Evolutionary conservation across 2,329 filamentous ascomycete species (phyloP).

Genomic region (Diaporthe sp.): DNA sequence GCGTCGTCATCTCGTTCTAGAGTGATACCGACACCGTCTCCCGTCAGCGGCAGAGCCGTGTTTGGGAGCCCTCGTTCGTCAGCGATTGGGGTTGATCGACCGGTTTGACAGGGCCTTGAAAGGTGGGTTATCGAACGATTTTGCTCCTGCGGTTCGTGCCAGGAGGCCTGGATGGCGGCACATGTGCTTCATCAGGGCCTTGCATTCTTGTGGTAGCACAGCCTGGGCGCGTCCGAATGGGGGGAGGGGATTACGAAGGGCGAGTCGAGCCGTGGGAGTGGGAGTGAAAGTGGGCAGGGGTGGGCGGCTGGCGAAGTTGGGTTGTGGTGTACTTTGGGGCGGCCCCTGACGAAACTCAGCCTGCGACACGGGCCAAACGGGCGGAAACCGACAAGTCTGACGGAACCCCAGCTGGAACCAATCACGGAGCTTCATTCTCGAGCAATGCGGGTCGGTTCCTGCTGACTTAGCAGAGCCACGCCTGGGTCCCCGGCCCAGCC

Average conservation of each 20-base stretch:
- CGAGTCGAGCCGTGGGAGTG: constrained; percentile 10
- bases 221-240: constrained; percentile 1
- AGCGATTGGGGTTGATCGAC: constrained; percentile 47
- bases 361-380: constrained; percentile 31
- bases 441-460: not conserved
- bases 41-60: constrained; percentile 30
- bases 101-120: constrained; percentile 41
- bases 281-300: not conserved
- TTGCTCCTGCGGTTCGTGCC: constrained; percentile 35
- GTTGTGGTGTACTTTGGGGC: constrained; percentile 9
- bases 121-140: constrained; percentile 55
- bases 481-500: constrained; percentile 31
- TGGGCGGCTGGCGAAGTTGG: constrained; percentile 1
- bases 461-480: constrained; percentile 30
- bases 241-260: not conserved
- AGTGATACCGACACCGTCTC: constrained; percentile 33
- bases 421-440: not conserved
- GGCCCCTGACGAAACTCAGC: constrained; percentile 32
- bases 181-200: constrained; percentile 23
- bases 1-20: constrained; percentile 28
- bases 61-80: constrained; percentile 33
- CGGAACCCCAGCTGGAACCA: not conserved
- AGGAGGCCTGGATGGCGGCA: constrained; percentile 25
- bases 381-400: constrained; percentile 30
- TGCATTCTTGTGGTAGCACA: constrained; percentile 19